Evolutionary conservation across 768 basidiomycete genomes (phyloP), one percentile per base, ranked within the genome.

Genomic region (Clitopilus passeckerianus): DNA sequence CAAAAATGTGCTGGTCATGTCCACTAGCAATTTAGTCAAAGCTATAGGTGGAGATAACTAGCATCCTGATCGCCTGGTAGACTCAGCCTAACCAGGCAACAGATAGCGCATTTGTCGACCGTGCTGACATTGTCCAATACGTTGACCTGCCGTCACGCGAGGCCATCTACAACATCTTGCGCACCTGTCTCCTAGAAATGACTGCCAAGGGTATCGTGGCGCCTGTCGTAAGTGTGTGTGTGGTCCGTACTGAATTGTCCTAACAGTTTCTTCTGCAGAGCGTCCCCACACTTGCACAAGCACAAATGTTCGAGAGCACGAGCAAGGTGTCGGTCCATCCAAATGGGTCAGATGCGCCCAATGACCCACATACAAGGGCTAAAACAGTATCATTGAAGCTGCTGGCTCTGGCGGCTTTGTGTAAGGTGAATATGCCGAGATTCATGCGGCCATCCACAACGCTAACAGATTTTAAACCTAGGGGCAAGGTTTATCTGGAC

Each of bases 41-140:
- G 94, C 97, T 0, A 99, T 99, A 58, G 95, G 95, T 94, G 61
- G 7, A 56, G 80, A 46, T 18, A 8, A 0, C 34, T 14, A 24
- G 33, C 20, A 37, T 20, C n/a, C 34, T n/a, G n/a, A 16, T 37
- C n/a, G 20, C 54, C 12, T 10, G 35, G 14, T 30, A 30, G 7
- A 30, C 3, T 30, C 7, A 30, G 7, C 27, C 7, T 30, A 30
- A 30, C 27, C 27, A 30, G 27, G 7, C 27, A 30, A 30, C 27
- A 98, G 96, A 99, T 66, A 86, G 86, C 54, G 97, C 96, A 3
- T 98, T 98, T 69, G 86, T 98, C 53, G 97, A 98, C 68, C 89
- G 97, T 41, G 97, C 96, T 8, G 97, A 99, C 67, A 94, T 98
- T 54, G 86, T 97, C 18, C 95, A 96, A 77, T 97, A 93, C 66